These are phyloP conservation scores for Yamadazyma ubonensis DNA, from an alignment of 805 yeast species.

Conservation along the genomic window DNA sequence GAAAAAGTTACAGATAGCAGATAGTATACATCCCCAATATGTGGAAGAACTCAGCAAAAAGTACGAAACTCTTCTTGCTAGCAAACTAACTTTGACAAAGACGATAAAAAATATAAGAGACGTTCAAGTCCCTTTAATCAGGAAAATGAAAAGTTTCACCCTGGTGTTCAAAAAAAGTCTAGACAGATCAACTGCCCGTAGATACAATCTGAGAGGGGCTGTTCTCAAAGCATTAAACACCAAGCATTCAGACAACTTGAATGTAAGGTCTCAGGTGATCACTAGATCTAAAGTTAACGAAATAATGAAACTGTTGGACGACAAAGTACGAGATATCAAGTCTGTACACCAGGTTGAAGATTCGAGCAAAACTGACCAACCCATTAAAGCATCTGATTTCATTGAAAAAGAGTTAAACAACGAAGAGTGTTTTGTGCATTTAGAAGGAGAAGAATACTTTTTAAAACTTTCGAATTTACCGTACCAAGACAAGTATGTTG, in stretches of 20 bases:
- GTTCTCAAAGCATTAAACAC: constrained; percentile 5
- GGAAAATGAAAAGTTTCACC: constrained; percentile 29
- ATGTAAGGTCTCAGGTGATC: constrained; percentile 9
- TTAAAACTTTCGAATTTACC: constrained; percentile 11
- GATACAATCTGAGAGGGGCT: constrained; percentile 3
- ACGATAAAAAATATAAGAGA: constrained; percentile 24
- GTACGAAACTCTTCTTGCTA: constrained; percentile 19
- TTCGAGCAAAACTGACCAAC: constrained; percentile 4
- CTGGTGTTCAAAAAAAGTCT: constrained; percentile 22
- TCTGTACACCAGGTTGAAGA: constrained; percentile 7
- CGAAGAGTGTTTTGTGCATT: constrained; percentile 9
- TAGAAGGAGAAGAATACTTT: constrained; percentile 13
- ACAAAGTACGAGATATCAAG: constrained; percentile 7
- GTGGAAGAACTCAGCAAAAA: constrained; percentile 22
- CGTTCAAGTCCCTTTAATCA: constrained; percentile 36
- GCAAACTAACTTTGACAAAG: constrained; percentile 17
- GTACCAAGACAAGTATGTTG: constrained; percentile 13
- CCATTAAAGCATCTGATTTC: constrained; percentile 11
- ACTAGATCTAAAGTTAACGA: constrained; percentile 14
- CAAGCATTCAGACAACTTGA: constrained; percentile 1
- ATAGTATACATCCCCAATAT: constrained; percentile 16
- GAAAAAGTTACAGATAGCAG: constrained; percentile 18
- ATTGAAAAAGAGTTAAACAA: constrained; percentile 10
- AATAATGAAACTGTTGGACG: constrained; percentile 11
- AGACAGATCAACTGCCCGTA: constrained; percentile 14